Evolutionary conservation across 164 flowering plant genomes (phyloP).

Genomic region (Vitis riparia): DNA sequence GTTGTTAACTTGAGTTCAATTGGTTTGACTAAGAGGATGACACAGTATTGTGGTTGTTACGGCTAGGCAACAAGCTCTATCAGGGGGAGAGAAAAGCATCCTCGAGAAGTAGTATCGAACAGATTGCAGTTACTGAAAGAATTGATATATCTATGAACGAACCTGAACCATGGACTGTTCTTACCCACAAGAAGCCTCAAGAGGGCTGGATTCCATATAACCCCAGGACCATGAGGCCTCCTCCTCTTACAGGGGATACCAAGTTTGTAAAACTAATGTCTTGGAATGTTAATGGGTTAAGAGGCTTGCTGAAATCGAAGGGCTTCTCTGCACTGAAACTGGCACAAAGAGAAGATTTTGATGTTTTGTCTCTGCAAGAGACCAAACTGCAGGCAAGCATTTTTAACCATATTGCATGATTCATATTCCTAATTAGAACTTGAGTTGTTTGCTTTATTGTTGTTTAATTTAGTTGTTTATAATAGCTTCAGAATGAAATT

Average conservation of each 20-base stretch:
- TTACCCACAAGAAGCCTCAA: slow-evolving; percentile 94
- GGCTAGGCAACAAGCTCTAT: slow-evolving; percentile 28
- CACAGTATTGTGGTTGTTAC: neutral
- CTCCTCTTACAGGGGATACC: slow-evolving; percentile 49
- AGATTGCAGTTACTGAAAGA: slow-evolving; percentile 16
- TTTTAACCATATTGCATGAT: neutral
- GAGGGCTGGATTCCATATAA: slow-evolving; percentile 88
- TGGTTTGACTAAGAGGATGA: neutral
- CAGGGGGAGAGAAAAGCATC: slow-evolving; percentile 27
- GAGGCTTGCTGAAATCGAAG: slow-evolving; percentile 75
- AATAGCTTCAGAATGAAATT: neutral
- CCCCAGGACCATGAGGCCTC: slow-evolving; percentile 84
- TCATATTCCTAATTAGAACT: neutral
- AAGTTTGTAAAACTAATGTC: slow-evolving; percentile 66
- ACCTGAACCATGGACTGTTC: slow-evolving; percentile 82
- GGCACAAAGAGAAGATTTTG: slow-evolving; percentile 85
- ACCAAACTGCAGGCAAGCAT: slow-evolving; percentile 87
- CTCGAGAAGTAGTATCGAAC: slow-evolving; percentile 19
- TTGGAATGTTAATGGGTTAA: slow-evolving; percentile 97
- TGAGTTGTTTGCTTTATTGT: neutral
- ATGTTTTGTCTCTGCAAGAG: slow-evolving; percentile 92
- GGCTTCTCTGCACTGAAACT: slow-evolving; percentile 67
- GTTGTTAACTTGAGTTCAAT: neutral
- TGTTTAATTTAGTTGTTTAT: too few species aligned
- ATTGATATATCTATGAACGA: slow-evolving; percentile 17